Evolutionary conservation across 2,329 filamentous ascomycete genomes (phyloP).

Genomic region (Canariomyces notabilis): DNA sequence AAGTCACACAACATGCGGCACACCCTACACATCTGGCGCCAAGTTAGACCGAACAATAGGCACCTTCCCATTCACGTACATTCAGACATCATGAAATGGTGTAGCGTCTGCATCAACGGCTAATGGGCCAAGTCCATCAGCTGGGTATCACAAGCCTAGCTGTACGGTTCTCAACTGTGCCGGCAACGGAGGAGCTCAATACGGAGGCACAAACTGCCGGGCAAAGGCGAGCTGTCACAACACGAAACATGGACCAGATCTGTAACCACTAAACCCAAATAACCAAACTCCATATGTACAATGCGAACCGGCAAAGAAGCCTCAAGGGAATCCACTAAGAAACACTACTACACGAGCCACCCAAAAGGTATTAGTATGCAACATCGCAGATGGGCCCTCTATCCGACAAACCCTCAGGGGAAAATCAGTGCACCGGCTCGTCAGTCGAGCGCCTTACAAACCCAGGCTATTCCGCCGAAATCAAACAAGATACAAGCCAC

Average conservation of each 20-base stretch:
- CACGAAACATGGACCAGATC: neutral
- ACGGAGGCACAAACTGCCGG: too few relatives aligned
- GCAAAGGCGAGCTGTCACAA: too few relatives aligned
- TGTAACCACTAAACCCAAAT: neutral
- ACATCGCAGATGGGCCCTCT: neutral
- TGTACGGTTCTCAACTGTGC: too few relatives aligned
- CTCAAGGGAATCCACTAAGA: neutral
- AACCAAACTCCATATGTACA: conserved; percentile 3
- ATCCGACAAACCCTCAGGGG: neutral
- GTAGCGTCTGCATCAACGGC: too few relatives aligned
- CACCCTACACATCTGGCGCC: too few relatives aligned
- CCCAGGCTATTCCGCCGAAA: neutral
- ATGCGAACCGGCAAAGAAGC: neutral
- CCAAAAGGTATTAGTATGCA: neutral
- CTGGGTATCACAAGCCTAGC: too few relatives aligned
- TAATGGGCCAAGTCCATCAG: too few relatives aligned
- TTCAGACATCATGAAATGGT: too few relatives aligned
- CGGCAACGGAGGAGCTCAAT: too few relatives aligned
- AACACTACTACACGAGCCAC: neutral
- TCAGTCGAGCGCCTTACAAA: neutral
- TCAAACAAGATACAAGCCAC: neutral
- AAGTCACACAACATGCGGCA: too few relatives aligned
- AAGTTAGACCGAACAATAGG: too few relatives aligned
- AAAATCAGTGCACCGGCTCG: neutral
- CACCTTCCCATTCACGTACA: too few relatives aligned